Percentiles rank a stretch among this genome's conserved stretches.
These are phyloP conservation scores for Xylona heveae DNA, from an alignment of 495 filamentous ascomycete genomes.

Conservation along the genomic window DNA sequence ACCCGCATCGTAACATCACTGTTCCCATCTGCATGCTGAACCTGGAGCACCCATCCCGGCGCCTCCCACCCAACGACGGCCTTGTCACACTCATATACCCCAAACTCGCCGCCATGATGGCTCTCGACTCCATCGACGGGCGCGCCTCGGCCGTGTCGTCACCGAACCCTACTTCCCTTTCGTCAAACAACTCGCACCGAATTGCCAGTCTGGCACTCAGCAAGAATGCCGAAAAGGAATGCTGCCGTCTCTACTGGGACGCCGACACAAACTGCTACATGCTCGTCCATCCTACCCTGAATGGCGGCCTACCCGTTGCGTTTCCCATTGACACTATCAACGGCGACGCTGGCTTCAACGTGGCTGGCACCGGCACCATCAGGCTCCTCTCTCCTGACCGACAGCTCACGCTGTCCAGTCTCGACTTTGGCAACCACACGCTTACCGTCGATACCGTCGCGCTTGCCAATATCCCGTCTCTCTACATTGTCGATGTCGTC, in stretches of 20 bases:
- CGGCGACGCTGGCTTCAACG: slow-evolving; percentile 23
- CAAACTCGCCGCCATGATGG: slow-evolving; percentile 43
- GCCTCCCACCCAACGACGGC: slow-evolving; percentile 39
- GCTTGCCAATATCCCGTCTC: slow-evolving; percentile 25
- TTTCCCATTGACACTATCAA: slow-evolving; percentile 25
- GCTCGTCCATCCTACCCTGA: slow-evolving; percentile 45
- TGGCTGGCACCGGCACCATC: slow-evolving; percentile 3
- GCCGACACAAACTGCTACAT: slow-evolving; percentile 38
- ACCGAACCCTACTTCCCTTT: too few species aligned
- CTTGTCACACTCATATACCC: slow-evolving; percentile 59
- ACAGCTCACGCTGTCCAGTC: slow-evolving; percentile 23
- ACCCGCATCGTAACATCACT: slow-evolving; percentile 17
- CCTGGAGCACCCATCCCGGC: slow-evolving; percentile 33
- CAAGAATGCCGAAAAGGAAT: slow-evolving; percentile 46
- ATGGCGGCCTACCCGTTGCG: slow-evolving; percentile 23
- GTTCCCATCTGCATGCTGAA: slow-evolving; percentile 33
- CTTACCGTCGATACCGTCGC: slow-evolving; percentile 24
- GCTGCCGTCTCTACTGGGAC: slow-evolving; percentile 51
- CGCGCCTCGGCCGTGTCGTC: slow-evolving; percentile 16
- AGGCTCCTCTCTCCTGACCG: slow-evolving; percentile 18
- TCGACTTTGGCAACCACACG: slow-evolving; percentile 25
- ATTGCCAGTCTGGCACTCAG: slow-evolving; percentile 25
- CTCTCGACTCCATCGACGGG: slow-evolving; percentile 34
- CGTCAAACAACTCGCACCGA: too few species aligned
- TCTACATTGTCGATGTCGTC: slow-evolving; percentile 58